A percentile compares a stretch with the other conserved stretches of the same genome.
phyloP scores from a whole-genome alignment of 495 filamentous ascomycete species.

The Sporormia fimetaria region DNA sequence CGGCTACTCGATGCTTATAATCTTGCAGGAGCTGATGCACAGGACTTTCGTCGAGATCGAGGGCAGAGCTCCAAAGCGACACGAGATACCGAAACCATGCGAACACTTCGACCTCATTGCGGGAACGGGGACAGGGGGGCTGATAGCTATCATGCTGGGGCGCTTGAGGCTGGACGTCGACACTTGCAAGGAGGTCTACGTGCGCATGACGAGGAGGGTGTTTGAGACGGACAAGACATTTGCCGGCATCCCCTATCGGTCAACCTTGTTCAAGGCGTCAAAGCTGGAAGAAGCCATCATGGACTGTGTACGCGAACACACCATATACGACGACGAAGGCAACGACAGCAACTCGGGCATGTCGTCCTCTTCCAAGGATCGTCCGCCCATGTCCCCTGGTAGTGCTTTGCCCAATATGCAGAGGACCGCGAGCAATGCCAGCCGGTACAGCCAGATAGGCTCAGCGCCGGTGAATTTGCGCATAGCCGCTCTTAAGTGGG shows the following conservation, averaged over 20 bases:
- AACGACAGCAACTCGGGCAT: conserved; percentile 37
- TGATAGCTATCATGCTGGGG: conserved; percentile 95
- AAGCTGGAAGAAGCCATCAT: conserved; percentile 89
- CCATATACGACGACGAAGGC: conserved; percentile 66
- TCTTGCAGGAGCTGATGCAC: conserved; percentile 95
- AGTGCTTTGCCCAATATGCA: conserved; percentile 16
- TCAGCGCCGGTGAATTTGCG: conserved; percentile 25
- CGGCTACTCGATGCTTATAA: conserved; percentile 92
- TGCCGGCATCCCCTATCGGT: conserved; percentile 83
- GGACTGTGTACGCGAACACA: conserved; percentile 80
- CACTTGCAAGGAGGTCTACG: conserved; percentile 91
- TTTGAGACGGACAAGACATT: conserved; percentile 98
- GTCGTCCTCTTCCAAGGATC: conserved; percentile 11
- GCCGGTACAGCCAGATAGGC: conserved; percentile 42
- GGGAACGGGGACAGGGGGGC: conserved; percentile 85
- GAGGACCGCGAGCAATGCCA: conserved; percentile 45
- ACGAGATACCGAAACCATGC: conserved; percentile 91
- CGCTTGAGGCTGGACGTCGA: conserved; percentile 84
- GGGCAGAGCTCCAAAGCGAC: conserved; percentile 67
- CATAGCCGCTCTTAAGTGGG: conserved; percentile 39
- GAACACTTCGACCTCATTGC: conserved; percentile 96
- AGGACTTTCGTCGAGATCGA: conserved; percentile 76
- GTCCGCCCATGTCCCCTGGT: conserved; percentile 18
- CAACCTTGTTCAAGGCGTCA: conserved; percentile 90
- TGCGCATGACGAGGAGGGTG: conserved; percentile 82